phyloP scores from a whole-genome alignment of 805 yeast species.

The Scheffersomyces spartinae region DNA sequence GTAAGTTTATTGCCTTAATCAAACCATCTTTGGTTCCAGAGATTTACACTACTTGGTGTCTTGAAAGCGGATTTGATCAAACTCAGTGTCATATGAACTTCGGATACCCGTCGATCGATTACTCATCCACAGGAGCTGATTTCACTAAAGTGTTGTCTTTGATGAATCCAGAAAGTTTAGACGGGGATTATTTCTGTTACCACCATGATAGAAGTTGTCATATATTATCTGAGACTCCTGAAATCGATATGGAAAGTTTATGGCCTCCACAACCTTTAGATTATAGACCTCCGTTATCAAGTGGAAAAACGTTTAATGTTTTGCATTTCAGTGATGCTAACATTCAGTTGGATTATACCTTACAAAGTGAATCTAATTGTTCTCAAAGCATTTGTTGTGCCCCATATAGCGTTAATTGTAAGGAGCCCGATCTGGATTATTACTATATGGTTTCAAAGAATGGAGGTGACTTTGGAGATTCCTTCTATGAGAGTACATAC shows the following conservation, averaged over 20 bases:
- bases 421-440: background rate
- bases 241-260: constrained; percentile 3
- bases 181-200: constrained; percentile 32
- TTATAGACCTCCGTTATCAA: constrained; percentile 4
- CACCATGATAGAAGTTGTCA: constrained; percentile 9
- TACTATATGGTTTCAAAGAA: constrained; percentile 2
- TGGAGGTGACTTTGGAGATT: constrained; percentile 1
- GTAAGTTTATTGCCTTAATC: constrained; percentile 23
- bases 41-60: constrained; percentile 34
- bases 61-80: constrained; percentile 22
- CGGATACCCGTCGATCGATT: constrained; percentile 12
- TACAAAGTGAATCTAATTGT: constrained; percentile 4
- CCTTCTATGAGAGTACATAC: constrained; percentile 6
- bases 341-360: constrained; percentile 2
- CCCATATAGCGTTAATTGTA: constrained; percentile 1
- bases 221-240: constrained; percentile 4
- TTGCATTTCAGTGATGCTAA: constrained; percentile 3
- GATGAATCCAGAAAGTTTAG: constrained; percentile 41
- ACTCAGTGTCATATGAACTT: constrained; percentile 9
- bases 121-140: constrained; percentile 15
- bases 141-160: constrained; percentile 38
- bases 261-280: constrained; percentile 4
- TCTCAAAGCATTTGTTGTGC: constrained; percentile 3
- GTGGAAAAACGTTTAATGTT: constrained; percentile 2
- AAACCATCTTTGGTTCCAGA: constrained; percentile 30